A percentile compares a stretch with the other conserved stretches of the same genome.
These are phyloP conservation scores for Breynia disticha DNA, from an alignment of 441 rosid genomes.

Conservation along the genomic window DNA sequence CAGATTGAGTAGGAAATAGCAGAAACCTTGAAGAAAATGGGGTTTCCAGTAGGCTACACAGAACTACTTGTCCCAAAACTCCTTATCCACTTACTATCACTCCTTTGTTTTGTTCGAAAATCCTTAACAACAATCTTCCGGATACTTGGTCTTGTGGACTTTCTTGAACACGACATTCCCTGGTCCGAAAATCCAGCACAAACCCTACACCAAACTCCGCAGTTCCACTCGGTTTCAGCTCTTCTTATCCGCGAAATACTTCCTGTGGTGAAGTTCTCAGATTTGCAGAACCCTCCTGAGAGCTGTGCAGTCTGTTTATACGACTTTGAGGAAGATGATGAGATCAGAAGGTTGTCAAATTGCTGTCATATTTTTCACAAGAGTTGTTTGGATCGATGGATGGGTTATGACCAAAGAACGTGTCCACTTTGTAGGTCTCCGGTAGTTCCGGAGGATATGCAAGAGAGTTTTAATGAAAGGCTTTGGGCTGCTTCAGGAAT, in stretches of 20 bases:
- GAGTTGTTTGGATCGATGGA: constrained; percentile 84
- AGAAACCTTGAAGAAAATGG: no score
- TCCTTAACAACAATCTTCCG: constrained; percentile 41
- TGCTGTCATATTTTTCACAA: constrained; percentile 79
- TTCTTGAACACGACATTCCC: constrained; percentile 52
- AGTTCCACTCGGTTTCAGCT: constrained; percentile 35
- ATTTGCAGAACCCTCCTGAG: constrained; percentile 56
- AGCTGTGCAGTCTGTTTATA: constrained; percentile 84
- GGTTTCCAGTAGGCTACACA: constrained; percentile 73
- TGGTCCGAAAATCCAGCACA: no score
- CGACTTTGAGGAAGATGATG: constrained; percentile 63
- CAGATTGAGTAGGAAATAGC: no score
- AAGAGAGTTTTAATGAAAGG: constrained; percentile 52
- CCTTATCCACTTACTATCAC: constrained; percentile 54
- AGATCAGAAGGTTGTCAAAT: constrained; percentile 63
- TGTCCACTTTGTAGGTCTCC: constrained; percentile 82
- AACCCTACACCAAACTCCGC: neutral
- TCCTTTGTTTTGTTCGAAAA: constrained; percentile 50
- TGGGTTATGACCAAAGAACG: constrained; percentile 75
- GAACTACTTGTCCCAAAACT: constrained; percentile 70
- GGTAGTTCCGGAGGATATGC: constrained; percentile 73
- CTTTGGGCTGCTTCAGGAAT: constrained; percentile 75
- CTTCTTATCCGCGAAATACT: constrained; percentile 65
- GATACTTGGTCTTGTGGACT: constrained; percentile 54
- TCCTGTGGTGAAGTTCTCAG: constrained; percentile 61